Evolutionary conservation across 495 filamentous ascomycete species (phyloP).

Genomic region (Aspergillus indologenus): DNA sequence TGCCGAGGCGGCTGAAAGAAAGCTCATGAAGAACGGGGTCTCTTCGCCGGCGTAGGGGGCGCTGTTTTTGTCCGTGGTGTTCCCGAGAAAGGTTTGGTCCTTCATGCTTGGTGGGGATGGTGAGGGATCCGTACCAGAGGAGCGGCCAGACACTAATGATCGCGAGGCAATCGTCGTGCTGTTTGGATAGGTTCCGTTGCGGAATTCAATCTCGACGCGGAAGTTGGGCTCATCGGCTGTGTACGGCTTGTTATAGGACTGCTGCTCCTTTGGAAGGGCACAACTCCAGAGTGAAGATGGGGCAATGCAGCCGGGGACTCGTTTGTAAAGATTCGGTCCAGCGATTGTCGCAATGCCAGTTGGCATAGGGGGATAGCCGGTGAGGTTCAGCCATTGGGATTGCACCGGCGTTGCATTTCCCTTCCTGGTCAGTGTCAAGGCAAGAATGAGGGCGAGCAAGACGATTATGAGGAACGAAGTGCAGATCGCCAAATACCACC

Average conservation of each 20-base stretch:
- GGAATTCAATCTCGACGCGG: conserved; percentile 72
- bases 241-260: conserved; percentile 57
- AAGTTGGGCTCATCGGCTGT: conserved; percentile 69
- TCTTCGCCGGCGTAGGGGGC: conserved; percentile 51
- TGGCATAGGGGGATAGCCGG: conserved; percentile 79
- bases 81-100: conserved; percentile 76
- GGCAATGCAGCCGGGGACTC: conserved; percentile 61
- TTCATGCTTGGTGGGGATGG: conserved; percentile 62
- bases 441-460: conserved; percentile 57
- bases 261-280: conserved; percentile 70
- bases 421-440: conserved; percentile 56
- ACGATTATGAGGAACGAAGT: conserved; percentile 55
- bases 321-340: conserved; percentile 55
- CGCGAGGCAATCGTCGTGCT: conserved; percentile 28
- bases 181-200: conserved; percentile 60
- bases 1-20: conserved; percentile 26
- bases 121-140: conserved; percentile 31
- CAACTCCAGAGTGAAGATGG: conserved; percentile 79
- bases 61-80: conserved; percentile 73
- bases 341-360: conserved; percentile 76
- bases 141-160: not conserved
- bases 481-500: conserved; percentile 56
- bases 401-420: conserved; percentile 40
- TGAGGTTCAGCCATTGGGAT: conserved; percentile 75
- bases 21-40: conserved; percentile 51